Evolutionary conservation across 306 rosid species (phyloP).

Genomic region (Urtica urens): DNA sequence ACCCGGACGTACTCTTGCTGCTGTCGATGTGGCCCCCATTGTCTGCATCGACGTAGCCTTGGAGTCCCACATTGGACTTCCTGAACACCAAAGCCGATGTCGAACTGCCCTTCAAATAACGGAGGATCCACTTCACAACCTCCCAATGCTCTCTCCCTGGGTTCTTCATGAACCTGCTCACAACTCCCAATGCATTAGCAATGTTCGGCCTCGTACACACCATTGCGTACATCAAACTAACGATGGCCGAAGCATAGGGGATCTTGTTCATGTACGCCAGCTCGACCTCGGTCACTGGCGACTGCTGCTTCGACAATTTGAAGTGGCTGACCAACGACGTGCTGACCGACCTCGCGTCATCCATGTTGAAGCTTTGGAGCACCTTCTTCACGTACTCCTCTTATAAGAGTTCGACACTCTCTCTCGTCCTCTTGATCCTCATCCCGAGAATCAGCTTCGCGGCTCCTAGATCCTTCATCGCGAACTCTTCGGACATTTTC

Average conservation of each 20-base stretch:
- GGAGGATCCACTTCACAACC: neutral
- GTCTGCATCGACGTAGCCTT: neutral
- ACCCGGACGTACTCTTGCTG: neutral
- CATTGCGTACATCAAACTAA: neutral
- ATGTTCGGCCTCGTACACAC: neutral
- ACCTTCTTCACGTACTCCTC: neutral
- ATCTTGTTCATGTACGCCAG: neutral
- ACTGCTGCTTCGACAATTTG: neutral
- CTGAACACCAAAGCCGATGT: neutral
- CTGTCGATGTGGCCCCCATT: neutral
- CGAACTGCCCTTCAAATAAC: neutral
- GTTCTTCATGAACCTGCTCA: neutral
- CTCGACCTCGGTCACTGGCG: neutral
- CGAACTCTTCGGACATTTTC: neutral
- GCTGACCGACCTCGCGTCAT: neutral
- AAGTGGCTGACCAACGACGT: neutral
- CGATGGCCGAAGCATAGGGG: neutral
- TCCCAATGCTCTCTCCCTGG: neutral
- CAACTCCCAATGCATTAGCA: neutral
- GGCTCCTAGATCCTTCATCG: neutral
- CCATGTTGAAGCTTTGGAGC: neutral
- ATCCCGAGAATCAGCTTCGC: neutral
- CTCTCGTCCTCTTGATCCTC: neutral
- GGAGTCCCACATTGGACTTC: neutral
- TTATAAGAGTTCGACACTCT: neutral